Evolutionary conservation across 1,139 yeast genomes (phyloP), one percentile per base, ranked within the genome.

Genomic region (Saccharomycopsis phalli): DNA sequence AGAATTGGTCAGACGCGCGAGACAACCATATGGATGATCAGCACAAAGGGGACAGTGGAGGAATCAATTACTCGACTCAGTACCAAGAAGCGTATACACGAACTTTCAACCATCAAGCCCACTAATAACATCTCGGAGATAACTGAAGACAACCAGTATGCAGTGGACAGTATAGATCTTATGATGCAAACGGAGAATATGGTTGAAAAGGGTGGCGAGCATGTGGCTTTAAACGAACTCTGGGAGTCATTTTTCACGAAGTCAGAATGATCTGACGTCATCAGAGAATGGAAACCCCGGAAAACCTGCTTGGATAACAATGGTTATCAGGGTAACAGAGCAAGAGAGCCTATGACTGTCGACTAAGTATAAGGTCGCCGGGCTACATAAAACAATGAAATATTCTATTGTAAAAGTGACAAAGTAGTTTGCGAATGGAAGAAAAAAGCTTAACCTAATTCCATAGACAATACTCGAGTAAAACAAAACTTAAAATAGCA

Each of bases 1-100:
- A 65, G 98, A 47, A 88, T 91, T 54, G 98, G 98, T 0, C 98
- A 91, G 57, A 72, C 69, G 2, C 65, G 68, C 31, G 74, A 72
- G 14, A 91, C 97, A 0, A 81, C 78, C 2, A 94, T 91, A 2
- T 88, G 96, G 95, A 79, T 82, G 72, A 86, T 88, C 62, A 78
- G 83, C 25, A 81, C 87, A 42, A 75, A 72, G 45, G 78, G 81
- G 35, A 77, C 95, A 0, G 93, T 91, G n/a, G 98, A 91, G 58
- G 95, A 88, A 56, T 78, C 82, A 40, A 82, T 91, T 41, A 72
- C 84, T n/a, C 61, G 68, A 32, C 60, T 73, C 45, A 68, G 78
- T 2, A 70, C 78, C 0, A 67, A 64, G 40, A 73, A 70, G 50
- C 51, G 81, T 41, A 50, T 72, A 31, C 64, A 65, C 42, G 67